Base-by-base conservation (phyloP, 352 stramenopile species). In the Phytophthora cajani region DNA sequence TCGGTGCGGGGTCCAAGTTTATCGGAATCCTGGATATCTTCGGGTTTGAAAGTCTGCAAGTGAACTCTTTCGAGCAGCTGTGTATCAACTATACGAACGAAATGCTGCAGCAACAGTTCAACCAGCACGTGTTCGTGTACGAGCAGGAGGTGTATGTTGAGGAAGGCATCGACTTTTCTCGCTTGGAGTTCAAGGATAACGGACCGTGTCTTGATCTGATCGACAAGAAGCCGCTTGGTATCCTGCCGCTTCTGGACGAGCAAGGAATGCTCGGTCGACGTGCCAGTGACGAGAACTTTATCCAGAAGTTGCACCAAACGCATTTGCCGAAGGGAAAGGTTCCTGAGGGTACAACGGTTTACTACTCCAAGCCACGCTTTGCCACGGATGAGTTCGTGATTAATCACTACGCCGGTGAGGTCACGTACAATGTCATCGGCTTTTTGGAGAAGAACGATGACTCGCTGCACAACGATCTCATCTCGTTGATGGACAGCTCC, bases 371-470 rank as follows among this genome's bases (percentile, higher is more conserved):
- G 76, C 88, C 86, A 54, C 87, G 90, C 33, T 94, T 94, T 56
- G 84, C 88, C n/a, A 90, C 90, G 12, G 92, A 98, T 53, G 87
- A 96, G 67, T 99, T 99, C 77, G 98, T 97, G 61, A 96, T 99
- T 60, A 75, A 98, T 58, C 97, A 99, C 74, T 99, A 99, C 72
- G 97, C 97, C 33, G 97, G 89, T 44, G 92, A 98, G 66, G 96
- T 99, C 21, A 94, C 93, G 33, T 99, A 99, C 82, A 96, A 89
- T 57, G 96, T 98, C 25, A 95, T 89, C 55, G 94, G 94, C 25
- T 99, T 99, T 69, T 82, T 99, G 23, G 97, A 99, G 71, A 99
- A 99, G 80, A 99, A 99, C 82, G 95, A 98, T 68, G 97, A 99
- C 73, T 98, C 95, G 58, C 77, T 99, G 10, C 92, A 98, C 76